A percentile compares a stretch with the other conserved stretches of the same genome.
phyloP scores from a whole-genome alignment of 1,284 basidiomycete genomes.

The Acaromyces ingoldii region DNA sequence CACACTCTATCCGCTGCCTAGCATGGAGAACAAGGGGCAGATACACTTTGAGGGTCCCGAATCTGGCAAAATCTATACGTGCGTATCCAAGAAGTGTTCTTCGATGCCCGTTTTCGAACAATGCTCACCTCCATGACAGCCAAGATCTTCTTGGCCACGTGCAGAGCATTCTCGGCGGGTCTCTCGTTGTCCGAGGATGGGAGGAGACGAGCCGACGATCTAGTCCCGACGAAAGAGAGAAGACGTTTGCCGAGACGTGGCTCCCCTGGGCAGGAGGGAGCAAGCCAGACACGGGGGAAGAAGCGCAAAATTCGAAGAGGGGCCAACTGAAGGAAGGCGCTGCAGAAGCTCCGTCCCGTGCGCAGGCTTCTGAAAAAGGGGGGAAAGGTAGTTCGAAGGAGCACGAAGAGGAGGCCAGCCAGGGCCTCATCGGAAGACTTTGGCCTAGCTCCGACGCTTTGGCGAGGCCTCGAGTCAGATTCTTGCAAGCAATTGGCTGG shows the following conservation, averaged over 20 bases:
- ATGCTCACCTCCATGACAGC: not conserved
- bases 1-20: slow-evolving; percentile 25
- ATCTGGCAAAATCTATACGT: slow-evolving; percentile 49
- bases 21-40: slow-evolving; percentile 40
- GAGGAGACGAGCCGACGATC: slow-evolving; percentile 30
- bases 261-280: slow-evolving; percentile 14
- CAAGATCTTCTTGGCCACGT: slow-evolving; percentile 32
- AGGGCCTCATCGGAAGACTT: slow-evolving; percentile 16
- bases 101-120: not conserved
- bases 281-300: slow-evolving; percentile 10
- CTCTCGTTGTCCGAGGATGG: slow-evolving; percentile 40
- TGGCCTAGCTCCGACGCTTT: slow-evolving; percentile 29
- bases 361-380: slow-evolving; percentile 20
- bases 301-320: not conserved
- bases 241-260: slow-evolving; percentile 9
- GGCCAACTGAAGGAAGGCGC: slow-evolving; percentile 18
- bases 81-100: slow-evolving; percentile 6
- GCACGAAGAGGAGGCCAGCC: slow-evolving; percentile 1
- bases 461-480: slow-evolving; percentile 17
- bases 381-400: slow-evolving; percentile 13
- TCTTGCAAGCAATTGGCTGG: slow-evolving; percentile 28
- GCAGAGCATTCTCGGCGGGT: slow-evolving; percentile 37
- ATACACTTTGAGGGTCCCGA: slow-evolving; percentile 42
- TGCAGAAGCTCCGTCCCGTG: slow-evolving; percentile 14
- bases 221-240: slow-evolving; percentile 15